Evolutionary conservation across 441 rosid genomes (phyloP).

Genomic region (Corymbia calophylla): DNA sequence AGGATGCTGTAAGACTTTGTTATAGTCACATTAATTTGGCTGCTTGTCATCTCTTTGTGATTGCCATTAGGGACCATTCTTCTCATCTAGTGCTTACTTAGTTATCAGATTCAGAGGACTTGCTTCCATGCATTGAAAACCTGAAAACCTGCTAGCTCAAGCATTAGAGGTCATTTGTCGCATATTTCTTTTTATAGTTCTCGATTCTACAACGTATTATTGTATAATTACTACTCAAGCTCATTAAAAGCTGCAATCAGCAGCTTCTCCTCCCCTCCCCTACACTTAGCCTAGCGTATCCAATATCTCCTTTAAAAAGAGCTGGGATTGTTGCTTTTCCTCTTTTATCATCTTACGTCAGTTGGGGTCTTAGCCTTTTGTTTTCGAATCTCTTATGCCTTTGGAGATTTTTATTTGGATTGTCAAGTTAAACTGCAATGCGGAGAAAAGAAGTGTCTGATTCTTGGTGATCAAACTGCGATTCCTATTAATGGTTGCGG

Average conservation of each 20-base stretch:
- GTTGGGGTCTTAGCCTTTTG: not conserved
- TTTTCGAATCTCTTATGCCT: not conserved
- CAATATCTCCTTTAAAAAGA: not conserved
- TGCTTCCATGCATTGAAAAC: not conserved
- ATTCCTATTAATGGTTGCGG: not conserved
- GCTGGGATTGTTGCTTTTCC: not conserved
- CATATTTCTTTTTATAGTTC: not conserved
- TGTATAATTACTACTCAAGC: not conserved
- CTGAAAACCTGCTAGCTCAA: not conserved
- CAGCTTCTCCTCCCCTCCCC: not conserved
- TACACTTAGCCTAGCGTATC: not conserved
- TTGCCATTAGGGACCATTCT: not conserved
- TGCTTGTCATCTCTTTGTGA: not conserved
- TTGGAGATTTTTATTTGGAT: not conserved
- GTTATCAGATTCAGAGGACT: not conserved
- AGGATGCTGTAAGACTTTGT: constrained; percentile 47
- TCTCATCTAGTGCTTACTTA: not conserved
- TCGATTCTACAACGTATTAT: not conserved
- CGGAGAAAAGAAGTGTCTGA: not conserved
- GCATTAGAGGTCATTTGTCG: not conserved
- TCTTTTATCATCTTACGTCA: not conserved
- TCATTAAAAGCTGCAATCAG: not conserved
- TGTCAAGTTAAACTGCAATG: not conserved
- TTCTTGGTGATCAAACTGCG: not conserved
- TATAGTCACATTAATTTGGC: not conserved